Evolutionary conservation across 2,329 filamentous ascomycete species (phyloP).

Genomic region (Cercospora sp.): DNA sequence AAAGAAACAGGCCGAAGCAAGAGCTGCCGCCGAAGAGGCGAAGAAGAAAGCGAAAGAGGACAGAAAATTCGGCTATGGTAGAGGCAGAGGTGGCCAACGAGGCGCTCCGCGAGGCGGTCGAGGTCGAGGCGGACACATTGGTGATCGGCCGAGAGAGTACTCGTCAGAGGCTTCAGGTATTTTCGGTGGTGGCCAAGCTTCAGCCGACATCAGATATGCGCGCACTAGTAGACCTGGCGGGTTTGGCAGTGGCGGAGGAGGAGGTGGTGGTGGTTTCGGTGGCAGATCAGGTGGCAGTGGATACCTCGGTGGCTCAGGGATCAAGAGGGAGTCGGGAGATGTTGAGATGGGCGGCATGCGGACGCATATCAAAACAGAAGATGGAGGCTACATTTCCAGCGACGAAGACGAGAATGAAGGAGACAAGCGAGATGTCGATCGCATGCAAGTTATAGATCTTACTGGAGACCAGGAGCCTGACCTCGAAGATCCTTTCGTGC

Average conservation of each 20-base stretch:
- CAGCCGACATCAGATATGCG: constrained; percentile 19
- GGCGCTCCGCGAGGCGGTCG: constrained; percentile 29
- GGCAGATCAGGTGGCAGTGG: constrained; percentile 26
- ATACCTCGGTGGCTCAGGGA: constrained; percentile 31
- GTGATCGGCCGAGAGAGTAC: constrained; percentile 32
- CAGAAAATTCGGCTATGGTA: constrained; percentile 32
- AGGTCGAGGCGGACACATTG: constrained; percentile 48
- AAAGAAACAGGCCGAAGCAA: constrained; percentile 42
- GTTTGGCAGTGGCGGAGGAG: constrained; percentile 16
- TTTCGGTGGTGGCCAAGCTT: constrained; percentile 41
- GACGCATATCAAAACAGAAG: constrained; percentile 31
- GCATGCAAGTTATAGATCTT: constrained; percentile 57
- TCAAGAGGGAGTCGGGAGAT: constrained; percentile 38
- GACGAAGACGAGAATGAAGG: constrained; percentile 52
- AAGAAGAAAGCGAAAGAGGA: constrained; percentile 30
- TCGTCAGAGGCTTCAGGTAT: constrained; percentile 42
- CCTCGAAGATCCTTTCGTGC: constrained; percentile 44
- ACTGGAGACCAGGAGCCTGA: constrained; percentile 45
- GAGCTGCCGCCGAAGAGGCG: constrained; percentile 37
- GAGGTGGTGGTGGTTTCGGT: constrained; percentile 14
- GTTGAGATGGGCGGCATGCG: constrained; percentile 26
- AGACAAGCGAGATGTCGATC: constrained; percentile 56
- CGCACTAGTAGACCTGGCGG: constrained; percentile 20
- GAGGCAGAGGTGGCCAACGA: constrained; percentile 31
- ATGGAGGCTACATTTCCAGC: constrained; percentile 48